Conservation (phyloP, 305 asterid genomes). For the Ajuga reptans region DNA sequence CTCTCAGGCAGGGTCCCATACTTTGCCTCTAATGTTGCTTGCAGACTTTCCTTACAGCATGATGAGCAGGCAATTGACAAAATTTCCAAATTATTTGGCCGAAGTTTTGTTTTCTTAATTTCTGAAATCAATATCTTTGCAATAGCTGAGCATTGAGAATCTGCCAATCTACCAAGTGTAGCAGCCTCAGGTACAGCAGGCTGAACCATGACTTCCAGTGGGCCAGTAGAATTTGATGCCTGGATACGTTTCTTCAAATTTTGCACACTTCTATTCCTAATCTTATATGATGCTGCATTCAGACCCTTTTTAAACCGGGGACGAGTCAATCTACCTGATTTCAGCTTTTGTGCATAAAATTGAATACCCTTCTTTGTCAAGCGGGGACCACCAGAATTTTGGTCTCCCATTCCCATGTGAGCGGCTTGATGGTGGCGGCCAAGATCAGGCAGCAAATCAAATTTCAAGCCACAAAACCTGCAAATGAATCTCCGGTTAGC, state of each 20-base stretch:
- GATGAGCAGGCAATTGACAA: conserved; percentile 61
- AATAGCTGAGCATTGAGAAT: conserved; percentile 76
- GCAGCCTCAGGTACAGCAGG: conserved; percentile 43
- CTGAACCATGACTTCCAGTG: conserved; percentile 36
- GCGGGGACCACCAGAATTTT: conserved; percentile 46
- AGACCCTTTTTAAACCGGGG: conserved; percentile 65
- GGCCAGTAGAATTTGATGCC: conserved; percentile 39
- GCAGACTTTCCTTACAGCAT: conserved; percentile 76
- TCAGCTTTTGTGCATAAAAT: conserved; percentile 68
- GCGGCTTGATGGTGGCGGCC: conserved; percentile 99
- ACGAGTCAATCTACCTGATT: conserved; percentile 75
- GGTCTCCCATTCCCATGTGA: conserved; percentile 83
- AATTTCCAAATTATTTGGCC: conserved; percentile 71
- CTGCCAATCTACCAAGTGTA: conserved; percentile 64
- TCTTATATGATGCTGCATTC: conserved; percentile 65
- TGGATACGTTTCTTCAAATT: conserved; percentile 63
- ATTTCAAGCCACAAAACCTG: conserved; percentile 90
- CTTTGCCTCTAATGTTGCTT: conserved; percentile 54
- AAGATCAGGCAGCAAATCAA: conserved; percentile 96
- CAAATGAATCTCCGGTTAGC: conserved; percentile 60
- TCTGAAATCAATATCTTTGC: conserved; percentile 71
- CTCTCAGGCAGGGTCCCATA: conserved; percentile 70
- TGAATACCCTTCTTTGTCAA: conserved; percentile 74
- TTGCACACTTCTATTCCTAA: conserved; percentile 64
- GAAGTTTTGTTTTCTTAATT: conserved; percentile 63